Conservation (phyloP, 2,329 filamentous ascomycete genomes). For the Dactylellina leptospora region DNA sequence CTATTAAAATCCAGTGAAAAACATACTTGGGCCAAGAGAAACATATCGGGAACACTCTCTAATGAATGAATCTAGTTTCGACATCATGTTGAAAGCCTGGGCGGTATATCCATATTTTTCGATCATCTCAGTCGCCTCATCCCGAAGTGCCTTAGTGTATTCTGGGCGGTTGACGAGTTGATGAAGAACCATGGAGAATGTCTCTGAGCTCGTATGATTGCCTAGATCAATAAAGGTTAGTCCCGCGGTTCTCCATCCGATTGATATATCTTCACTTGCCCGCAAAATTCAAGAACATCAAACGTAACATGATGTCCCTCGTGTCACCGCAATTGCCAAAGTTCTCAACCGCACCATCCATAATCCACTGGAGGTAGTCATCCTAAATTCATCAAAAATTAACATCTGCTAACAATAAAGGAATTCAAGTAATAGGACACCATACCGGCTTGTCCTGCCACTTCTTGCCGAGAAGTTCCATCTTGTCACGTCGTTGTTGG, state of each 20-base stretch:
- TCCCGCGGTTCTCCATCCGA: neutral
- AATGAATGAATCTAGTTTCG: conserved; percentile 48
- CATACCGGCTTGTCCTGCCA: conserved; percentile 42
- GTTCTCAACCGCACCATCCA: conserved; percentile 42
- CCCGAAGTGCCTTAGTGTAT: conserved; percentile 36
- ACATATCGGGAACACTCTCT: conserved; percentile 48
- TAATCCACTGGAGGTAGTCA: conserved; percentile 52
- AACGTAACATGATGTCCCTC: conserved; percentile 48
- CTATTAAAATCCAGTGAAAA: neutral
- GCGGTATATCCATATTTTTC: conserved; percentile 43
- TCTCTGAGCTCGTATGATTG: conserved; percentile 44
- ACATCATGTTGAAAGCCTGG: conserved; percentile 52
- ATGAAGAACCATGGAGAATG: conserved; percentile 44
- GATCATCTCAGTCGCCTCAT: conserved; percentile 49
- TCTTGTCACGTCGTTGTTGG: conserved; percentile 39
- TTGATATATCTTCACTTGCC: conserved; percentile 5
- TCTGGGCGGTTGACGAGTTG: conserved; percentile 47
- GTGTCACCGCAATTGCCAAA: conserved; percentile 40
- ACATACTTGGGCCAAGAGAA: conserved; percentile 48
- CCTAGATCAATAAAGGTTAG: conserved; percentile 10
- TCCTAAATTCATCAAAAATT: conserved; percentile 18
- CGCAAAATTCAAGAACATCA: conserved; percentile 52
- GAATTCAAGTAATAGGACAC: neutral
- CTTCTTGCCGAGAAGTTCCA: conserved; percentile 45
- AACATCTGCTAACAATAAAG: neutral